phyloP scores from a whole-genome alignment of 2,329 filamentous ascomycete genomes.

The Paracorniculantispora psalliotae region DNA sequence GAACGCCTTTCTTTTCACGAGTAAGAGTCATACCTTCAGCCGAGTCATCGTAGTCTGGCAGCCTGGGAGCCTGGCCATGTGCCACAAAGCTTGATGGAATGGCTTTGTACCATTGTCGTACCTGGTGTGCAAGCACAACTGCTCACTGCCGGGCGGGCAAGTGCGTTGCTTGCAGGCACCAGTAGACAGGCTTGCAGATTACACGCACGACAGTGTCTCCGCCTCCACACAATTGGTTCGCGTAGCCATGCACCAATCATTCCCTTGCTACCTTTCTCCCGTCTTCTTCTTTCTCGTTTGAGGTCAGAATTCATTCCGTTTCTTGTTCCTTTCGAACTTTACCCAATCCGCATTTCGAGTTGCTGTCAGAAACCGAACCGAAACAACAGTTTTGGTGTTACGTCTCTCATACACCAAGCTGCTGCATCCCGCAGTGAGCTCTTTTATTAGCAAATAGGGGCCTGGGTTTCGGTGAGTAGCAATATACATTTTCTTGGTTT shows the following conservation, averaged over 20 bases:
- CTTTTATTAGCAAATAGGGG: conserved; percentile 2
- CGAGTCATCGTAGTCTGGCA: background rate
- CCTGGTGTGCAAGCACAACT: background rate
- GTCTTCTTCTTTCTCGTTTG: background rate
- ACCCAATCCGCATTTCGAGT: background rate
- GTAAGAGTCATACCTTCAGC: background rate
- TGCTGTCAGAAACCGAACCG: background rate
- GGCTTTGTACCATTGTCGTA: background rate
- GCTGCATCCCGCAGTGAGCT: background rate
- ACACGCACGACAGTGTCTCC: background rate
- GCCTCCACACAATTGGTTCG: conserved; percentile 6
- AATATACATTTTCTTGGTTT: background rate
- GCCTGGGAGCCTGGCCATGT: background rate
- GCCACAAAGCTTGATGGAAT: conserved; percentile 1
- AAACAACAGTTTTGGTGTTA: background rate
- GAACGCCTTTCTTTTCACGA: background rate
- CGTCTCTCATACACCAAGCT: background rate
- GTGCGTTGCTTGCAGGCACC: background rate
- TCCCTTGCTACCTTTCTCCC: background rate
- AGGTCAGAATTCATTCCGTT: background rate
- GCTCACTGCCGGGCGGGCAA: background rate
- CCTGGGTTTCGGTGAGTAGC: background rate
- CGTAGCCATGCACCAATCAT: background rate
- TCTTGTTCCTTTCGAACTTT: background rate
- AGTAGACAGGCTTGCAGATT: conserved; percentile 5